Base-by-base conservation (phyloP, 352 stramenopile genomes). In the Globisporangium orthogonon region DNA sequence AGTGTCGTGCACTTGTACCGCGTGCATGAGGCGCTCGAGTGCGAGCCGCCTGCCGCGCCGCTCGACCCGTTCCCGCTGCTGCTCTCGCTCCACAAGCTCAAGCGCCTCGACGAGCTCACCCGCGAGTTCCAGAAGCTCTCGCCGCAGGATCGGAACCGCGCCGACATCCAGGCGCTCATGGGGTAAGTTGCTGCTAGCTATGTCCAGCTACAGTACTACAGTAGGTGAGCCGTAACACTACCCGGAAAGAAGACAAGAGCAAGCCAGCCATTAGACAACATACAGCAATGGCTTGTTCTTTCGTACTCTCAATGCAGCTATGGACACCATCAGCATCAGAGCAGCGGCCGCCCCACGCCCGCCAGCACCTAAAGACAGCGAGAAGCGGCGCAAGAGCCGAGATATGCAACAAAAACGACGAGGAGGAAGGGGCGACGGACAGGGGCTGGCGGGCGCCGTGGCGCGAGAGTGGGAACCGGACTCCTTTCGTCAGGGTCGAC, bases 141-240 rank as follows among this genome's bases (percentile, higher is more conserved):
- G 10, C 58, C 56, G 6, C 59, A 73, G 35, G 67, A 82, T 28
- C 70, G 83, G 55, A 69, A 62, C 31, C 78, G 75, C 51, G 56
- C 66, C 3, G 76, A 88, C 45, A 78, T 88, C 31, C 78, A 88
- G 59, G 47, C 71, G 50, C 63, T 88, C 30, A 18, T 75, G 4
- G 52, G 44, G 14, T 63, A 53, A 28, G 15, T 11, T 14, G 35
- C 9, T 13, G 7, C 23, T 23, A 23, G 23, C 23, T 23, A 23
- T 7, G 35, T 14, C 7, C 9, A 37, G 10, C 6, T 37, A 37
- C 33, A 37, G 33, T 37, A 37, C 33, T 37, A 37, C 33, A 37
- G 33, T 9, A 37, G 6, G 10, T 9, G 6, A 11, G 33, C 10
- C 33, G 33, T 37, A 9, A 9, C 33, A 5, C 33, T 37, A 37